Evolutionary conservation across 2,329 filamentous ascomycete genomes (phyloP), one percentile per base, ranked within the genome.

Genomic region (Beauveria australis): DNA sequence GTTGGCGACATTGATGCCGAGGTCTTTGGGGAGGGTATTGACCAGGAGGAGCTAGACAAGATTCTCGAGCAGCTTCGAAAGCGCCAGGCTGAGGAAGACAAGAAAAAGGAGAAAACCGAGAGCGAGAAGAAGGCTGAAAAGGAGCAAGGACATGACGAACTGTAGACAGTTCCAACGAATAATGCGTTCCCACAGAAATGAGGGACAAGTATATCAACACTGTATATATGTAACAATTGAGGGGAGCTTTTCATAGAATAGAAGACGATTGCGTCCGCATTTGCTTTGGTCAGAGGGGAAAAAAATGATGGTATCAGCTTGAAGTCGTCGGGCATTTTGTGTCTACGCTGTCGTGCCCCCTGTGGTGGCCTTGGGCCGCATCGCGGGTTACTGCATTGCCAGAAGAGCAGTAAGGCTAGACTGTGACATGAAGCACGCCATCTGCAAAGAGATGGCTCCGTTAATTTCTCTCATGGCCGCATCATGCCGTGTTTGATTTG

Each of bases 21-120:
- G n/a, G 63, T 64, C 19, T 63, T 64, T 24, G 65, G 63, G 55
- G 64, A 61, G 63, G 61, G 51, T 40, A 70, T 78, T 74, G 24
- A 76, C 72, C 41, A 76, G 46, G 78, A 79, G 65, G 73, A 81
- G 67, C 78, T 83, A 60, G 76, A 84, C 67, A 78, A 80, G 66
- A 80, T 85, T 57, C 63, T 75, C 57, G 71, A 71, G 61, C 70
- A 73, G 65, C 66, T 72, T n/a, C 52, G 53, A 24, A 68, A 71
- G 63, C 68, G 70, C 59, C 66, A 70, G 65, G 65, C 71, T 62
- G 67, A 68, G 41, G 64, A 69, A 51, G 66, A 67, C 19, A 62
- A 69, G 47, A 63, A 67, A 60, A 64, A 66, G 62, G 60, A 66
- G 22, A 18, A 63, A 61, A 59, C 40, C 9, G 61, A 64, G 26